Base-by-base conservation (phyloP, 768 basidiomycete genomes). In the Lentinus brumalis region DNA sequence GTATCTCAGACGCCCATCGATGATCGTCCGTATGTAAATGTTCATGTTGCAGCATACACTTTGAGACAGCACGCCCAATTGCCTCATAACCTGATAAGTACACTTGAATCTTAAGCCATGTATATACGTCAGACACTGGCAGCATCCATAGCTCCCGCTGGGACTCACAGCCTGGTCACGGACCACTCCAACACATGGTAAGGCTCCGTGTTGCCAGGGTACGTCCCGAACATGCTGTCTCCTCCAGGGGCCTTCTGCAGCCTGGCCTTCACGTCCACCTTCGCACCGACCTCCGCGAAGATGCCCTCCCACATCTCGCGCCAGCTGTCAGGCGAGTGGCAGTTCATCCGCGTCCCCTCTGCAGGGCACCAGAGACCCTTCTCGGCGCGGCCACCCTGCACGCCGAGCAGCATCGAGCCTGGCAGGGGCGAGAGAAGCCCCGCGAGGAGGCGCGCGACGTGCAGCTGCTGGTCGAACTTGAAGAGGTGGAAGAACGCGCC, bases 401-500 rank as follows among this genome's bases (percentile, higher is more conserved):
- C 57, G 14, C 83, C 82, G 57, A 81, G 79, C 42, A 83, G 78
- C 26, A 80, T 63, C 3, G 81, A 80, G 5, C 81, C 83, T 1
- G 78, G 75, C 26, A 66, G 64, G 1, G 76, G 77, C 0, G 77
- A 73, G 18, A 83, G 74, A 4, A 83, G 67, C 9, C 72, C 72
- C 1, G 77, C 79, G 30, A 83, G 66, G 11, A 71, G 69, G 21
- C 69, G 71, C 5, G 79, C 83, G 53, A 85, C 69, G 38, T 75
- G 66, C 8, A 69, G 59, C 63, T 85, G 83, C 46, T 71, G 56
- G 12, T 63, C 71, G 58, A 77, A 72, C 56, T 66, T 60, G 67
- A 86, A 86, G 39, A 84, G 67, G 68, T 77, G 74, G 66, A 87
- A 85, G 69, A 86, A 73, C 8, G 79, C 70, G 16, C 78, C 73